Base-by-base conservation (phyloP, 306 rosid species). In the Cucumis cinereus region DNA sequence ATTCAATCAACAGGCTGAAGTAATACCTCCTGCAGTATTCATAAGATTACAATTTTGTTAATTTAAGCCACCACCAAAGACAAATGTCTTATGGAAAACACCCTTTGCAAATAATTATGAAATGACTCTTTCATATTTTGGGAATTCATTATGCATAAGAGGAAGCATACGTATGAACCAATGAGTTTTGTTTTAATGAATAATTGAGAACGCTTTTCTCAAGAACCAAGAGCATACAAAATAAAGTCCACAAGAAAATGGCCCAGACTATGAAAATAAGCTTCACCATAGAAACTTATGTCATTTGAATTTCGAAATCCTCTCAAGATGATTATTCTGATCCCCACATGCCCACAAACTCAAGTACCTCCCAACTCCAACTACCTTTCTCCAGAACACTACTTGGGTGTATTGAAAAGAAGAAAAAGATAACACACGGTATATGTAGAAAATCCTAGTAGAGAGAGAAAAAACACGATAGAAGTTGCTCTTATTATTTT, bases 1-100 rank as follows among this genome's bases (percentile, higher is more conserved):
- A 79, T 85, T 94, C 98, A 2, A 94, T 91, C 78, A 88, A 83
- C 45, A 94, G 87, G 88, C 98, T 94, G 89, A 83, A 94, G 89
- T 90, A 94, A 83, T 94, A 94, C 77, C 90, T 82, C 98, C 95
- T 94, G 89, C 84, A 79, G 76, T n/a, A 77, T 0, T 64, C 50
- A 83, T 16, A 74, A 55, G 78, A 47, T 49, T 49, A 35, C 73
- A 23, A 55, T 77, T 5, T 75, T 17, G 64, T 58, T 38, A 47
- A 57, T 63, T 5, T 58, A 16, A 61, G 35, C 30, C 50, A 45
- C 74, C 50, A 38, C 74, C 52, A 62, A 81, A 80, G 67, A 47
- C 57, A 64, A 45, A 24, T 22, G 59, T 59, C 9, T 16, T 9
- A 62, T 59, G 40, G n/a, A 30, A 14, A 41, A 41, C 68, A 28